Evolutionary conservation across 108 stramenopile genomes (phyloP).

Genomic region (Parietichytrium sp.): DNA sequence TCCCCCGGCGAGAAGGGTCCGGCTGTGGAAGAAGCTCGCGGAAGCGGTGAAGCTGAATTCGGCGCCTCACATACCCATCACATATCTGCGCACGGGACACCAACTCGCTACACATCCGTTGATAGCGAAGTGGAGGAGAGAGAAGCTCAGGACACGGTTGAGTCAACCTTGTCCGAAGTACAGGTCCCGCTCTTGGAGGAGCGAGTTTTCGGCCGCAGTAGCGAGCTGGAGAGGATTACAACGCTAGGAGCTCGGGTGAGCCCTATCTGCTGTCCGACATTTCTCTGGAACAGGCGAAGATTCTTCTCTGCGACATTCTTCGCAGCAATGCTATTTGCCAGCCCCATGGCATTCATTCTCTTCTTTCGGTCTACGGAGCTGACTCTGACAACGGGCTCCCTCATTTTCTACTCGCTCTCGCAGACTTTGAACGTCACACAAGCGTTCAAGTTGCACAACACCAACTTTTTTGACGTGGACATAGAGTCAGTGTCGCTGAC

Average conservation of each 20-base stretch:
- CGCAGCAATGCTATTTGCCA: neutral
- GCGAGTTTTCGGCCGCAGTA: neutral
- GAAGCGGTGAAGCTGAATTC: too few species aligned
- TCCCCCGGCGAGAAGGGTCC: neutral
- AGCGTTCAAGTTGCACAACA: neutral
- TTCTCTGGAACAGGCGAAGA: neutral
- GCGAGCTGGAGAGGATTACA: too few species aligned
- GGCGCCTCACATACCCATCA: too few species aligned
- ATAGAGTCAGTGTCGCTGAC: constrained; percentile 18
- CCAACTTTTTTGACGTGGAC: neutral
- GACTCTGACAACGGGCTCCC: neutral
- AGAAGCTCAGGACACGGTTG: too few species aligned
- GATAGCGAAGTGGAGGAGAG: too few species aligned
- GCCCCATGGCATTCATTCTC: neutral
- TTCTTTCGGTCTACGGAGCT: neutral
- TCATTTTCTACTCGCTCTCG: constrained; percentile 7
- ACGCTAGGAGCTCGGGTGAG: neutral
- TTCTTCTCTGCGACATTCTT: neutral
- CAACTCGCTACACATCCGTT: too few species aligned
- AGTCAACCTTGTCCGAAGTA: too few species aligned
- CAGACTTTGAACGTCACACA: constrained; percentile 22
- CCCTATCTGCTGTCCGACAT: neutral
- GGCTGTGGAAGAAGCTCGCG: neutral
- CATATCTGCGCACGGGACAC: too few species aligned
- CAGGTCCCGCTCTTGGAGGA: neutral